Percentiles rank a stretch among this genome's conserved stretches.
phyloP scores from a whole-genome alignment of 179 eudicot genomes.

The Silene coronaria region DNA sequence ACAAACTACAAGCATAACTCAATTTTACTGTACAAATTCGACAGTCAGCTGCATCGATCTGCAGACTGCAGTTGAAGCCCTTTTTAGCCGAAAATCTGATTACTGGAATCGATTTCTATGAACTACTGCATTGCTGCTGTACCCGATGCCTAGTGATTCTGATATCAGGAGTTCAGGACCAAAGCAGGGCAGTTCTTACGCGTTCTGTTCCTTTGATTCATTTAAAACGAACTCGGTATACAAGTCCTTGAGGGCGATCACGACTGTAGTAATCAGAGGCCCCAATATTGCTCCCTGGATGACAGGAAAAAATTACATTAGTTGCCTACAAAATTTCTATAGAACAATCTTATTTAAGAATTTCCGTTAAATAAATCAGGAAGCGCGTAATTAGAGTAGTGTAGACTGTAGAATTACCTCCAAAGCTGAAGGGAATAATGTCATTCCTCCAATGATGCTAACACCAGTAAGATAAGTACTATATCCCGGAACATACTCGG shows the following conservation, averaged over 20 bases:
- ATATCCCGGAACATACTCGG: constrained; percentile 35
- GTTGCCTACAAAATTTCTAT: too few species aligned
- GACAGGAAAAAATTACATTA: constrained; percentile 5
- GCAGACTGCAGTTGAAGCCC: too few species aligned
- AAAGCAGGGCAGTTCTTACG: constrained; percentile 9
- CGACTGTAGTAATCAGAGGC: constrained; percentile 80
- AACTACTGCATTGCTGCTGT: too few species aligned
- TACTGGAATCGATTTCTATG: too few species aligned
- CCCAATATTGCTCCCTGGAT: constrained; percentile 97
- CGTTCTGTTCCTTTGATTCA: constrained; percentile 42
- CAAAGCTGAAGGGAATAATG: constrained; percentile 37
- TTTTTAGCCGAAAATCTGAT: too few species aligned
- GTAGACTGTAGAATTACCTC: constrained; percentile 26
- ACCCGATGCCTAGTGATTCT: too few species aligned
- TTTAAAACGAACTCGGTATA: constrained; percentile 77
- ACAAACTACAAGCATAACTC: too few species aligned
- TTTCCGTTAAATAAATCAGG: not conserved
- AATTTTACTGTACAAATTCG: too few species aligned
- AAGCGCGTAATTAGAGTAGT: too few species aligned
- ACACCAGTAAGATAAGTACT: constrained; percentile 40
- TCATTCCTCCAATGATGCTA: constrained; percentile 44
- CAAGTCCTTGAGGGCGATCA: constrained; percentile 77
- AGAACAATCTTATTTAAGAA: not conserved
- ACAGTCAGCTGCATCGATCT: too few species aligned
- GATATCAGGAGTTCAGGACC: too few species aligned